Evolutionary conservation across 169 alveolate genomes (phyloP).

Genomic region (Cyclospora cayetanensis): DNA sequence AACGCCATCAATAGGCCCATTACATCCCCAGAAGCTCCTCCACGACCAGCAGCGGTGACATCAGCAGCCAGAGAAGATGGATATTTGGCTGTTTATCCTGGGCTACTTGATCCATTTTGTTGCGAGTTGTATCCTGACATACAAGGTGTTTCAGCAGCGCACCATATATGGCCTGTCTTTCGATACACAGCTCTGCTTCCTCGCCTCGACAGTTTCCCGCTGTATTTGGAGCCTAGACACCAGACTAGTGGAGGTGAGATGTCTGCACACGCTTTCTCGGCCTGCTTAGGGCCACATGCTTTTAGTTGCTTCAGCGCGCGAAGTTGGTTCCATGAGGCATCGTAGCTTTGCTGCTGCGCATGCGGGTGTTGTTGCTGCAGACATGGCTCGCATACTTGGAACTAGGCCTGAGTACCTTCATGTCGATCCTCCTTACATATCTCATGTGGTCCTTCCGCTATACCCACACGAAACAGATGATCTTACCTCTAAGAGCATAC

Average conservation of each 20-base stretch:
- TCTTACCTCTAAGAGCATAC: constrained; percentile 31
- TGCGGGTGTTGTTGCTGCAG: constrained; percentile 1
- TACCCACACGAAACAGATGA: constrained; percentile 72
- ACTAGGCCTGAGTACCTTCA: constrained; percentile 64
- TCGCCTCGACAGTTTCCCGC: constrained; percentile 77
- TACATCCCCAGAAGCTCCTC: too few relatives aligned
- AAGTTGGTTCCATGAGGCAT: too few relatives aligned
- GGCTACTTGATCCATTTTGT: constrained; percentile 79
- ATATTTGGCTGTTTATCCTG: constrained; percentile 74
- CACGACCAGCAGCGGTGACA: too few relatives aligned
- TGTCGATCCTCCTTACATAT: constrained; percentile 68
- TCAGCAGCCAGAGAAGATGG: too few relatives aligned
- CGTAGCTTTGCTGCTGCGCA: neutral
- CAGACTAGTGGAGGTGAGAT: constrained; percentile 75
- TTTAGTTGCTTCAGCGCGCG: too few relatives aligned
- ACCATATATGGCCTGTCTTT: constrained; percentile 80
- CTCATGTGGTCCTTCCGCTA: constrained; percentile 72
- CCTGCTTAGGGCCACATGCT: too few relatives aligned
- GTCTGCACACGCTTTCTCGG: too few relatives aligned
- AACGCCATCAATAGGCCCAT: too few relatives aligned
- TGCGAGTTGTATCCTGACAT: constrained; percentile 76
- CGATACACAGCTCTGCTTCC: constrained; percentile 77
- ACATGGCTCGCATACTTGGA: constrained; percentile 77
- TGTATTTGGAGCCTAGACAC: constrained; percentile 82
- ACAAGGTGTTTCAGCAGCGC: constrained; percentile 75